A percentile compares a stretch with the other conserved stretches of the same genome.
These are phyloP conservation scores for Leishmania tarentolae DNA, from an alignment of 208 protist genomes.

Conservation along the genomic window DNA sequence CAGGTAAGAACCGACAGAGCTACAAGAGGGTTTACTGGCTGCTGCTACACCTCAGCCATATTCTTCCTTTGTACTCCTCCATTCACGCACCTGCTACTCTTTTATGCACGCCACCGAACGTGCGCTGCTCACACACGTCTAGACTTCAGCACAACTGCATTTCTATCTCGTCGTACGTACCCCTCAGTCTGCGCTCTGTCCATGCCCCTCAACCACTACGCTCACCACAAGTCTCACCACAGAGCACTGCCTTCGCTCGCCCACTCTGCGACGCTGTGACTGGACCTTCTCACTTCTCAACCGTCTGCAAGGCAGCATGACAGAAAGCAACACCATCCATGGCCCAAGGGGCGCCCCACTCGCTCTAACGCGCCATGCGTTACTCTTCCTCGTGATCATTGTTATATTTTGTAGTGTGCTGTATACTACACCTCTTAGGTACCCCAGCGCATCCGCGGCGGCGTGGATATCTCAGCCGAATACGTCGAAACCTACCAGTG, in stretches of 20 bases:
- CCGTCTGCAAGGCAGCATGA: background rate
- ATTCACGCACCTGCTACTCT: background rate
- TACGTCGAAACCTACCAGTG: too few relatives aligned
- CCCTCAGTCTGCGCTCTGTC: background rate
- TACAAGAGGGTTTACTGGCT: background rate
- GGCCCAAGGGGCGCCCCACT: background rate
- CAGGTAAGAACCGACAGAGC: background rate
- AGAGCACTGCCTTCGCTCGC: background rate
- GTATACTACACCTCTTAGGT: too few relatives aligned
- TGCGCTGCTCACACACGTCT: background rate
- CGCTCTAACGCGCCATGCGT: background rate
- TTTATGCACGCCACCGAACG: too few relatives aligned
- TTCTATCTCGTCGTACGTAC: background rate
- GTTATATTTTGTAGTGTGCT: background rate
- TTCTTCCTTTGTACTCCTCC: background rate
- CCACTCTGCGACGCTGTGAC: background rate
- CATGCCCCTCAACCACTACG: background rate
- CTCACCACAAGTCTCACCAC: background rate
- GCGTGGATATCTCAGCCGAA: too few relatives aligned
- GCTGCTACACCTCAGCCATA: background rate
- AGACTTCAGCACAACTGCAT: background rate
- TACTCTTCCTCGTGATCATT: background rate
- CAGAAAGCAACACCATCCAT: background rate
- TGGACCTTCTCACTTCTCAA: background rate
- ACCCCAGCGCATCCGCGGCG: too few relatives aligned